Evolutionary conservation across 2,329 filamentous ascomycete genomes (phyloP), one percentile per base, ranked within the genome.

Genomic region (Penicillium sp.): DNA sequence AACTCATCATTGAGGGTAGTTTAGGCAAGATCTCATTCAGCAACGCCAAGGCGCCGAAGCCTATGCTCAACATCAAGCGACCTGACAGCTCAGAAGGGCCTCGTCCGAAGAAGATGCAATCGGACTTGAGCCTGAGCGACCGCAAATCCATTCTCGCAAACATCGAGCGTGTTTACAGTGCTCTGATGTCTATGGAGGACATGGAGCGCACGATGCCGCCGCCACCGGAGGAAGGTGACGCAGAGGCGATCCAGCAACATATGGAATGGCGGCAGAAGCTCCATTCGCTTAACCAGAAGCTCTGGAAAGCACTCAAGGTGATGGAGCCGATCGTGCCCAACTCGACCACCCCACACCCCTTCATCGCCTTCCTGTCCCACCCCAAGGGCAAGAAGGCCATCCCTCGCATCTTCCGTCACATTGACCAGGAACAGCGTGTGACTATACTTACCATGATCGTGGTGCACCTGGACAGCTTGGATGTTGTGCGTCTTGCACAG

Each of bases 11-110:
- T 49, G 91, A 96, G 64, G 93, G 93, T 22, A 96, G 89, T 63
- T 73, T 98, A 40, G 93, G 93, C 56, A 98, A 97, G 74, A 98
- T 98, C 47, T 95, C 91, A 0, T 98, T 97, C 73, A 96, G 91
- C 76, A 98, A 98, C 62, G 89, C 93, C 39, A 98, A 97, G 75
- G 95, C 93, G 0, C 93, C 93, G 0, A 93, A 95, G 69, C 89
- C 91, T 13, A 76, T 97, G 47, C 82, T 98, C 40, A 98, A 94
- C 67, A 90, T 98, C 73, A 97, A 95, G 76, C 86, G 90, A 26
- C 77, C 81, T 16, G 90, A 96, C 41, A 83, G 77, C 54, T 74
- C 74, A 32, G 80, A 82, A 36, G 80, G 84, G 46, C 64, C 71
- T 23, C 75, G 79, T 43, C 71, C 60, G 9, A 74, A 72, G 54